A percentile compares a stretch with the other conserved stretches of the same genome.
Conservation (phyloP, 352 stramenopile genomes). For the Pythium biforme region DNA sequence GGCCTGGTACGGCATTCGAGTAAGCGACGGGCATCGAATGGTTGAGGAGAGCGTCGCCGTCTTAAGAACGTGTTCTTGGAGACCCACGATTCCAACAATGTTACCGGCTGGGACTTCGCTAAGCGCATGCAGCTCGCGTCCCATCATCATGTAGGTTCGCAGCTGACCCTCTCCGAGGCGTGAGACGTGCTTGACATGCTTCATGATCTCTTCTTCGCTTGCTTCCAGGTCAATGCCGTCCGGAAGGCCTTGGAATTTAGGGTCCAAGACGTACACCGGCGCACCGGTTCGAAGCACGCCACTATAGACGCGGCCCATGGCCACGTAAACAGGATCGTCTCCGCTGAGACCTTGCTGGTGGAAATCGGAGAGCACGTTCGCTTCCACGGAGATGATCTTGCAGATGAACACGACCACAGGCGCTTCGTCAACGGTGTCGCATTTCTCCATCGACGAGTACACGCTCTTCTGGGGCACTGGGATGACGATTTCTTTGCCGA, state of each 20-base stretch:
- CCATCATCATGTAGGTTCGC: constrained; percentile 93
- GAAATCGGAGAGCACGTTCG: constrained; percentile 81
- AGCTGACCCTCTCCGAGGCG: constrained; percentile 46
- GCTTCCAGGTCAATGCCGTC: constrained; percentile 6
- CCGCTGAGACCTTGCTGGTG: constrained; percentile 39
- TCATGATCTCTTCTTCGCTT: constrained; percentile 34
- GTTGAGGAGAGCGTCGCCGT: constrained; percentile 86
- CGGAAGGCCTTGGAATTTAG: constrained; percentile 80
- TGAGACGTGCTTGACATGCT: constrained; percentile 56
- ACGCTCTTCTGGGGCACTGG: constrained; percentile 33
- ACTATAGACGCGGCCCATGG: constrained; percentile 89
- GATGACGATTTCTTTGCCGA: not conserved
- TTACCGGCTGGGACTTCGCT: constrained; percentile 85
- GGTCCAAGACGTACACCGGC: constrained; percentile 82
- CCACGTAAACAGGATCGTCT: constrained; percentile 87
- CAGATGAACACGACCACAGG: constrained; percentile 90
- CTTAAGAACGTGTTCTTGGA: constrained; percentile 89
- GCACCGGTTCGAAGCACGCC: constrained; percentile 67
- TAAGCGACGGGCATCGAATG: constrained; percentile 77
- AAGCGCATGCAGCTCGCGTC: constrained; percentile 78
- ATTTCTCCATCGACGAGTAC: constrained; percentile 55
- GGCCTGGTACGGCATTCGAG: constrained; percentile 87
- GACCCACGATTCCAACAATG: constrained; percentile 86
- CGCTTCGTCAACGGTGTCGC: constrained; percentile 48
- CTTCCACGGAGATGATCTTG: constrained; percentile 91